Base-by-base conservation (phyloP, 352 stramenopile species). In the Globisporangium paroecandrum region DNA sequence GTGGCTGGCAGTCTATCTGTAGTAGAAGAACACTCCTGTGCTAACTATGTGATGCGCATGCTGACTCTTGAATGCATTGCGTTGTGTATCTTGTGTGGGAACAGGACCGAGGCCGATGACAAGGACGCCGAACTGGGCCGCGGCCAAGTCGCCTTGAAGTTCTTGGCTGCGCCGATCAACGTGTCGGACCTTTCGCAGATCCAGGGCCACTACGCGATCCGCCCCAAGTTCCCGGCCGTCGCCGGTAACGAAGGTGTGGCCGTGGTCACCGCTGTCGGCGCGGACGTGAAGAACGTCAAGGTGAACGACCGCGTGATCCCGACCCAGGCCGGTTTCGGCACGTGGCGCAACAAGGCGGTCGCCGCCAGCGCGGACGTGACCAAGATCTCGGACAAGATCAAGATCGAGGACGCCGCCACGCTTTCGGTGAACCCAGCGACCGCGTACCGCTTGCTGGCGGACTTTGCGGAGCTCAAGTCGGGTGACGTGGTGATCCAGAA, bases 401-500 rank as follows among this genome's bases (percentile, higher is more conserved):
- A 81, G 72, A 60, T 93, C 2, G 89, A 94, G 70, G 89, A 96
- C 68, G 90, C 90, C 3, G 86, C 89, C 6, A 91, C 85, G 51
- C 69, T 97, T 15, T 59, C 86, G 2, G 84, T 96, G 62, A 97
- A 96, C 77, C 87, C 90, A 29, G 80, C 83, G 25, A 95, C 90
- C 9, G 90, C 91, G 8, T 95, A 94, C 75, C 85, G 90, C 54
- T 72, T 97, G 69, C 77, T 97, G 53, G 75, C 78, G 4, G 91
- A 97, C 78, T 97, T 97, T 72, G 75, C 76, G 43, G 73, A 73
- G 63, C 82, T 97, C 57, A 72, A 77, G 62, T 76, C 77, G 68
- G 90, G 91, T 62, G 91, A 97, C 72, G 82, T 92, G 32, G 63
- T 97, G 55, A 97, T 97, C 70, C 91, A 97, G 77, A 97, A 97